Evolutionary conservation across 768 basidiomycete species (phyloP).

Genomic region (Holtermannia corniformis): DNA sequence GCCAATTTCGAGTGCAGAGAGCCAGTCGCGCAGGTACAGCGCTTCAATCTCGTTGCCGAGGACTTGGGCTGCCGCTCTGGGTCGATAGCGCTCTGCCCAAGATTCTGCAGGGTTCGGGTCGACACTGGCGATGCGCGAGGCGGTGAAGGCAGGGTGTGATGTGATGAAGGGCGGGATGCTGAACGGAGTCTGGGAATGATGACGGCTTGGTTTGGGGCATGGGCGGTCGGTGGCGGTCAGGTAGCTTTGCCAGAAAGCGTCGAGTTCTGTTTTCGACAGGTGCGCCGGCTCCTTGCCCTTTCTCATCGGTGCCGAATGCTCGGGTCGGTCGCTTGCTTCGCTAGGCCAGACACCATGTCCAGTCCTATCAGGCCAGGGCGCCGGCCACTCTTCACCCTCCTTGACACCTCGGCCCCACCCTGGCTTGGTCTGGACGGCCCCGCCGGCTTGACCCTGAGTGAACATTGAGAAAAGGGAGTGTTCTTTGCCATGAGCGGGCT

Average conservation of each 20-base stretch:
- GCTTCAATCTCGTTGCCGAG: constrained; percentile 38
- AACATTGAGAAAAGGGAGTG: too few species aligned
- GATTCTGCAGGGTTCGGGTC: constrained; percentile 23
- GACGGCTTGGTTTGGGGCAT: background rate
- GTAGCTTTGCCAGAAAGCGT: too few species aligned
- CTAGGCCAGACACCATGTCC: background rate
- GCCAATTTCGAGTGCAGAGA: constrained; percentile 31
- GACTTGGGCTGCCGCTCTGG: constrained; percentile 25
- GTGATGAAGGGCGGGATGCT: background rate
- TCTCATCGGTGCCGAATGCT: background rate
- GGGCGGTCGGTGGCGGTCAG: too few species aligned
- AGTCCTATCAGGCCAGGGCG: constrained; percentile 13
- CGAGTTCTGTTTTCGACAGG: too few species aligned
- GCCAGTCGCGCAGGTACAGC: constrained; percentile 38
- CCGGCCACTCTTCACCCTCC: constrained; percentile 24
- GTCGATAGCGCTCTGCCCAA: constrained; percentile 39
- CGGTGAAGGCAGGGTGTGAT: constrained; percentile 17
- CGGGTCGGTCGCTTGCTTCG: background rate
- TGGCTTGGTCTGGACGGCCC: constrained; percentile 1
- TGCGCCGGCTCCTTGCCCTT: background rate
- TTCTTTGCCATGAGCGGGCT: too few species aligned
- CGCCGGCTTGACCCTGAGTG: too few species aligned
- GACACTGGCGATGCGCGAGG: constrained; percentile 1
- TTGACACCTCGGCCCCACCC: constrained; percentile 28
- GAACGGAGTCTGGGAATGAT: background rate